Base-by-base conservation (phyloP, 2,329 filamentous ascomycete species). In the Ophiostoma australiae region DNA sequence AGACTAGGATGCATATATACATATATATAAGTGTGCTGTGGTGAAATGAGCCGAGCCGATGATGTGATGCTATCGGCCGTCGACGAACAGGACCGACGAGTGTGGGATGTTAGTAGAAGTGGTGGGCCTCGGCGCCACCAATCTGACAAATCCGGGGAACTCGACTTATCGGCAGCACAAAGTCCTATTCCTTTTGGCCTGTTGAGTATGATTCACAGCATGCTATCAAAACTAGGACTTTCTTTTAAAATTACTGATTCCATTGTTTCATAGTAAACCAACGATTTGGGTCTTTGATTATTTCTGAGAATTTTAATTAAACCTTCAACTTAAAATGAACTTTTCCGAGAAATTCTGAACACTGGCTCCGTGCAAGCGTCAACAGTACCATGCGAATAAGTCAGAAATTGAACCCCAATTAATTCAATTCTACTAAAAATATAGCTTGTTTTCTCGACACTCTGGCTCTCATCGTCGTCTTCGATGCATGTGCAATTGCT, bases 81-180 rank as follows among this genome's bases (percentile, higher is more conserved):
- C 23, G 52, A 58, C 27, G 52, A 58, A 10, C 52, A 31, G 52
- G n/a, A 11, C 52, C 3, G 67, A n/a, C n/a, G 20, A 37, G 52
- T 3, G 67, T 58, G 27, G 20, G 48, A 39, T 69, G 39, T 70
- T 37, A 66, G 70, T 71, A 39, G 55, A 55, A 52, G 39, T 44
- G 37, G 65, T 66, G 63, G 10, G 27, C 23, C 27, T 58, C 44
- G n/a, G 67, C 41, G n/a, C 52, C 52, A 58, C 55, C 6, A n/a
- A 41, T 17, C 67, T 69, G 39, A 66, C 70, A 55, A 71, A 63
- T 68, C 66, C 41, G 70, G 65, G 65, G 69, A 66, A 23, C 10
- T n/a, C n/a, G 20, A 13, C 20, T 39, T 35, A n/a, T 65, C 61
- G 8, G 61, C 15, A n/a, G 4, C 20, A 5, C 33, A 66, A 65